These are phyloP conservation scores for Coffea humblotiana DNA, from an alignment of 305 asterid species.

Conservation along the genomic window DNA sequence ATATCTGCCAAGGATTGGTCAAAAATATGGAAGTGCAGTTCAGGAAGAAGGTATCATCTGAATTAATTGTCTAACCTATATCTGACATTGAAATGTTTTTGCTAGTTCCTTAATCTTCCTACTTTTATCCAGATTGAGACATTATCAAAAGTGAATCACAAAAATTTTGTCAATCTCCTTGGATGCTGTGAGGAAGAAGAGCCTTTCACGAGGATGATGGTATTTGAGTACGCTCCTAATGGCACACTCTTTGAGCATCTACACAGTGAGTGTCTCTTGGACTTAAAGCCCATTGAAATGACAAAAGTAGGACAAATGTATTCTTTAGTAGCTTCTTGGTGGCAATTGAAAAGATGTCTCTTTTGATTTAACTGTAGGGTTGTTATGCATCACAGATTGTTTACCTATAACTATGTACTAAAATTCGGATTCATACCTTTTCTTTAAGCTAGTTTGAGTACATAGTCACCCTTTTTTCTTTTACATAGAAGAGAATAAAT, in stretches of 20 bases:
- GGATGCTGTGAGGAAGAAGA: conserved; percentile 76
- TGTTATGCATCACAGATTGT: not conserved
- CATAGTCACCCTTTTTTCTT: not conserved
- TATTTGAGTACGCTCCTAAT: conserved; percentile 91
- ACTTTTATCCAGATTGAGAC: conserved; percentile 31
- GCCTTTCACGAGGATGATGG: conserved; percentile 94
- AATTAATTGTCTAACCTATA: not conserved
- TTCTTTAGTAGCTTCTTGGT: not conserved
- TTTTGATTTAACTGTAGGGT: not conserved
- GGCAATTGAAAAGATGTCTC: not conserved
- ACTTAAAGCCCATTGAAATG: not conserved
- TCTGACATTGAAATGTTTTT: too few relatives aligned
- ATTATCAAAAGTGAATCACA: conserved; percentile 78
- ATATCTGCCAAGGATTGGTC: conserved; percentile 79
- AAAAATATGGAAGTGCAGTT: conserved; percentile 56
- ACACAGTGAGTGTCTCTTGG: conserved; percentile 57
- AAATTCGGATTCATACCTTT: not conserved
- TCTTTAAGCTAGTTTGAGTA: not conserved
- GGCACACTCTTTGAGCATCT: conserved; percentile 94
- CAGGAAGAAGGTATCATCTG: conserved; percentile 60
- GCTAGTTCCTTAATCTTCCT: not conserved
- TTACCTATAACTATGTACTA: not conserved
- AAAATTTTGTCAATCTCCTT: conserved; percentile 75
- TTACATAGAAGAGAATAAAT: not conserved
- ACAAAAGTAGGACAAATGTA: not conserved